A percentile compares a stretch with the other conserved stretches of the same genome.
phyloP scores from a whole-genome alignment of 2,329 filamentous ascomycete genomes.

The Colletotrichum higginsianum region DNA sequence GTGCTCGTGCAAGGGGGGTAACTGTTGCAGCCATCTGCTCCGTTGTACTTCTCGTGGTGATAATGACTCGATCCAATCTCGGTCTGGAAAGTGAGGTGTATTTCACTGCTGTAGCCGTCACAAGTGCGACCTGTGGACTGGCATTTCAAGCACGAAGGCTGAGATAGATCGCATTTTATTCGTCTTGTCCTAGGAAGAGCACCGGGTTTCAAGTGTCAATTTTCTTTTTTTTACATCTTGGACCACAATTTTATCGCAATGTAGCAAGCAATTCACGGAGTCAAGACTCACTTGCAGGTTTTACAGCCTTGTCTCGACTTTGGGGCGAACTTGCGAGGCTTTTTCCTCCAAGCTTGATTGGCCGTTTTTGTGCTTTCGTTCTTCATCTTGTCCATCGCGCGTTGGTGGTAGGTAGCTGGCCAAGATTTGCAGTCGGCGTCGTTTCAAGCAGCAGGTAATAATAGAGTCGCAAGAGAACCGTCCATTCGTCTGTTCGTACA shows the following conservation, averaged over 20 bases:
- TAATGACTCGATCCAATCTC: neutral
- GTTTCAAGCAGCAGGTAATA: neutral
- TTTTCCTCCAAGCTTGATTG: conserved; percentile 45
- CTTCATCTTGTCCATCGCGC: neutral
- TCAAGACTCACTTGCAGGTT: conserved; percentile 57
- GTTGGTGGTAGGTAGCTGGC: neutral
- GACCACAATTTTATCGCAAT: neutral
- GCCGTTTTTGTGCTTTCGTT: neutral
- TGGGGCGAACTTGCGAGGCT: conserved; percentile 55
- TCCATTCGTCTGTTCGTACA: neutral
- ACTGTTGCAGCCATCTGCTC: neutral
- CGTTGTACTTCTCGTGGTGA: neutral
- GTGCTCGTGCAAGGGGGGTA: neutral
- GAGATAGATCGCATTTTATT: conserved; percentile 55
- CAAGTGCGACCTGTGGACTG: conserved; percentile 55
- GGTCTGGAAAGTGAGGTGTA: neutral
- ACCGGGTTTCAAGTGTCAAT: neutral
- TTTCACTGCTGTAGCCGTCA: conserved; percentile 50
- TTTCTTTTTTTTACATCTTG: neutral
- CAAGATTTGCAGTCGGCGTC: neutral
- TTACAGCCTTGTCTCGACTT: conserved; percentile 57
- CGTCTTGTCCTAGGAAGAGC: conserved; percentile 51
- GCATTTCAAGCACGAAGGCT: conserved; percentile 54
- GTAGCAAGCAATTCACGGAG: conserved; percentile 9
- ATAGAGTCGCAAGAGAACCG: neutral